Evolutionary conservation across 805 yeast species (phyloP).

Genomic region (Starmerella geochares): DNA sequence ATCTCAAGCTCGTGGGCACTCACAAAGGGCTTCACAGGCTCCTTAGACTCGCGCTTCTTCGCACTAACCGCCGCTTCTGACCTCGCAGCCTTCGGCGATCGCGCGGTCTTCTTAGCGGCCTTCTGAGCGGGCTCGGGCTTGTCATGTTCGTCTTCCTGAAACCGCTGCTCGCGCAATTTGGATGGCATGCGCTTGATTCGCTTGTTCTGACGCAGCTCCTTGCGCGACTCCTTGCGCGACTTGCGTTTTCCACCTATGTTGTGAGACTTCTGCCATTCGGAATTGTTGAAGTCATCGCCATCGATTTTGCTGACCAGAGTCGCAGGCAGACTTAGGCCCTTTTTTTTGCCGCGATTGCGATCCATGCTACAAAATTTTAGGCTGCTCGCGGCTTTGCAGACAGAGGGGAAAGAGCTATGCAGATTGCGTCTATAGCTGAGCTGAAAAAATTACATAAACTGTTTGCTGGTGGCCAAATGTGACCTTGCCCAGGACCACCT

Average conservation of each 20-base stretch:
- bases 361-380: background rate
- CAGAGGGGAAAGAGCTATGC: too few relatives aligned
- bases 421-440: background rate
- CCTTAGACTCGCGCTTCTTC: background rate
- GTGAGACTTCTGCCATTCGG: constrained; percentile 25
- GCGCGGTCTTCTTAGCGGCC: too few relatives aligned
- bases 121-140: background rate
- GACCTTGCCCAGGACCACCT: background rate
- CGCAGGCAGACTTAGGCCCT: constrained; percentile 20
- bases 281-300: constrained; percentile 14
- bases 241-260: constrained; percentile 16
- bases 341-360: background rate
- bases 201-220: constrained; percentile 21
- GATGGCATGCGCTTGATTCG: constrained; percentile 10
- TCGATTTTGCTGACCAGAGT: constrained; percentile 17
- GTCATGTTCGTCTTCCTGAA: background rate
- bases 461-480: background rate
- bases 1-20: constrained; percentile 41
- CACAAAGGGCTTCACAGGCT: constrained; percentile 23
- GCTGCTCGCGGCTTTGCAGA: too few relatives aligned
- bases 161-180: background rate
- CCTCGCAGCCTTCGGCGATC: background rate
- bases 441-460: constrained; percentile 5
- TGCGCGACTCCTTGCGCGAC: constrained; percentile 23
- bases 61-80: background rate